Evolutionary conservation across 202 grass and related monocot genomes (phyloP).

Genomic region (Zizania palustris): DNA sequence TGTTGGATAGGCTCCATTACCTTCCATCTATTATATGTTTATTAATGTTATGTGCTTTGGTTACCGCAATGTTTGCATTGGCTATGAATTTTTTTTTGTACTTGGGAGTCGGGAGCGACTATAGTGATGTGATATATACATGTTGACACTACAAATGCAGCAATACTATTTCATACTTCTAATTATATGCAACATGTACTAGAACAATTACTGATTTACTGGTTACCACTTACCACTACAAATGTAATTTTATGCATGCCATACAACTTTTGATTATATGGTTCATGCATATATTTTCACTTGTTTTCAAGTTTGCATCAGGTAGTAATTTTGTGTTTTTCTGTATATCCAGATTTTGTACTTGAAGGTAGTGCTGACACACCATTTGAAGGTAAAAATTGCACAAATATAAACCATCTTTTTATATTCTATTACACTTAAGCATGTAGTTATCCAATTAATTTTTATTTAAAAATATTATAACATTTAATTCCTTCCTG

Average conservation of each 20-base stretch:
- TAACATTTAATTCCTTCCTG: constrained; percentile 5
- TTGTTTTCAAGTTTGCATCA: constrained; percentile 31
- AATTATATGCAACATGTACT: background rate
- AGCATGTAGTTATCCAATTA: background rate
- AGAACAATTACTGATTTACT: no score
- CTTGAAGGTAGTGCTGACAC: constrained; percentile 95
- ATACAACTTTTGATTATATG: background rate
- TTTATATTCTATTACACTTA: background rate
- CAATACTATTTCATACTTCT: background rate
- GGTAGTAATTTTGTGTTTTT: constrained; percentile 28
- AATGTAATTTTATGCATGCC: background rate
- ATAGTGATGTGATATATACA: background rate
- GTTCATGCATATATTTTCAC: background rate
- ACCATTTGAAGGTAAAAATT: constrained; percentile 81
- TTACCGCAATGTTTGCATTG: background rate
- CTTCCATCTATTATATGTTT: constrained; percentile 7
- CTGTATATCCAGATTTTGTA: constrained; percentile 78
- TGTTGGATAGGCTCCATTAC: background rate
- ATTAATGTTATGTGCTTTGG: background rate
- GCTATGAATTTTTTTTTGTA: background rate
- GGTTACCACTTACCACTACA: background rate
- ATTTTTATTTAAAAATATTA: background rate
- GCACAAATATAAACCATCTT: background rate
- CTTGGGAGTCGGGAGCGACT: background rate
- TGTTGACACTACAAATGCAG: background rate